Base-by-base conservation (phyloP, 2,329 filamentous ascomycete species). In the Stachybotrys chartarum region DNA sequence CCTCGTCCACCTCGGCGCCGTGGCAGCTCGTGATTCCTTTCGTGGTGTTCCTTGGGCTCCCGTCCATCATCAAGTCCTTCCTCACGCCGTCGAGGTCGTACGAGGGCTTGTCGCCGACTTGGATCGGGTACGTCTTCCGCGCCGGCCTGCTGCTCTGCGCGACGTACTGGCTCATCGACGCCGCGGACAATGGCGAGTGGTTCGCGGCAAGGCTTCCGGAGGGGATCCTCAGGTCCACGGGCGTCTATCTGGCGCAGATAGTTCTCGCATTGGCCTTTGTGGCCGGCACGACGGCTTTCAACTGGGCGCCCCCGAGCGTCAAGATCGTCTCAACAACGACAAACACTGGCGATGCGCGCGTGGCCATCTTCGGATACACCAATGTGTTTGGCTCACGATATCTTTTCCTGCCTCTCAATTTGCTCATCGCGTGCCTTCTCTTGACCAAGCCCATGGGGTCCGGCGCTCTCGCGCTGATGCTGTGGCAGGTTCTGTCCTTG, bases 381-480 rank as follows among this genome's bases (percentile, higher is more conserved):
- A 99, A 99, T 66, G 84, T 90, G n/a, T 87, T 96, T 66, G 94
- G 94, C 56, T 88, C 90, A 1, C 87, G 93, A 31, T 97, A 95
- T 72, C 86, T 96, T 61, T 78, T 97, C 39, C 80, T 97, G 7
- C 82, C 91, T 3, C 78, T 90, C 61, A 91, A 92, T 67, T 85
- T 95, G 70, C 79, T 90, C 30, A 79, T 90, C 8, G 88, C 85
- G 1, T 83, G 91, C 56, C 82, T 91, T 54, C 79, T 97, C 7
- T 80, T 97, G 30, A 88, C 93, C 59, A 97, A 97, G 70, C 94
- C 94, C 16, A 95, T 99, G 90, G 94, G 94, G 53, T 86, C 86
- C 56, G 92, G 91, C 52, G 85, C 91, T 1, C 81, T 97, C 52
- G 88, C 84, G 7, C 77, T 97, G 52, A 84, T 94, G 71, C 76